Conservation (phyloP, 768 basidiomycete genomes). For the Naganishia kalamii region DNA sequence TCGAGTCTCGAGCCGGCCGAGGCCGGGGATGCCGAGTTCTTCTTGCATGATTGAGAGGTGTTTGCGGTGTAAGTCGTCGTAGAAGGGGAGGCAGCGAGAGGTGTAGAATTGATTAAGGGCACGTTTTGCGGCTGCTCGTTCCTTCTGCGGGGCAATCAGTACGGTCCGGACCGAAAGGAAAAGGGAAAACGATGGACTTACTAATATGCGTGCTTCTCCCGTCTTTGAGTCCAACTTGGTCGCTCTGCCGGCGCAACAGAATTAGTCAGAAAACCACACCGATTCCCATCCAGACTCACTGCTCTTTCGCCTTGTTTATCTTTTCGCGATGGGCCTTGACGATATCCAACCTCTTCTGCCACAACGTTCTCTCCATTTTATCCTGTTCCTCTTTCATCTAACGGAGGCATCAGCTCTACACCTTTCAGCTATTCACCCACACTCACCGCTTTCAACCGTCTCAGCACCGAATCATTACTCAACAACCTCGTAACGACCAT, state of each 20-base stretch:
- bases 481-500: not conserved
- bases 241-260: not conserved
- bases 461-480: constrained; percentile 1
- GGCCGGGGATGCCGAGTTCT: constrained; percentile 8
- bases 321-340: not conserved
- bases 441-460: constrained; percentile 2
- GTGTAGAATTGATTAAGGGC: constrained; percentile 7
- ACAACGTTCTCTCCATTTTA: not conserved
- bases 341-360: constrained; percentile 12
- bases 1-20: not conserved
- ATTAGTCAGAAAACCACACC: not conserved
- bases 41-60: constrained; percentile 11
- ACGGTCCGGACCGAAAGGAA: too few species aligned
- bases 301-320: not conserved
- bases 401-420: not conserved
- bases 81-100: constrained; percentile 5
- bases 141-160: not conserved
- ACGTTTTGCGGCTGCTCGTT: not conserved
- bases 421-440: too few species aligned
- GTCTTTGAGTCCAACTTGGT: not conserved
- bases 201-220: not conserved
- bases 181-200: not conserved
- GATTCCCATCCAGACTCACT: not conserved
- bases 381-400: constrained; percentile 10
- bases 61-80: constrained; percentile 10